Evolutionary conservation across 2,329 filamentous ascomycete genomes (phyloP), one percentile per base, ranked within the genome.

Genomic region (Diaporthe sp.): DNA sequence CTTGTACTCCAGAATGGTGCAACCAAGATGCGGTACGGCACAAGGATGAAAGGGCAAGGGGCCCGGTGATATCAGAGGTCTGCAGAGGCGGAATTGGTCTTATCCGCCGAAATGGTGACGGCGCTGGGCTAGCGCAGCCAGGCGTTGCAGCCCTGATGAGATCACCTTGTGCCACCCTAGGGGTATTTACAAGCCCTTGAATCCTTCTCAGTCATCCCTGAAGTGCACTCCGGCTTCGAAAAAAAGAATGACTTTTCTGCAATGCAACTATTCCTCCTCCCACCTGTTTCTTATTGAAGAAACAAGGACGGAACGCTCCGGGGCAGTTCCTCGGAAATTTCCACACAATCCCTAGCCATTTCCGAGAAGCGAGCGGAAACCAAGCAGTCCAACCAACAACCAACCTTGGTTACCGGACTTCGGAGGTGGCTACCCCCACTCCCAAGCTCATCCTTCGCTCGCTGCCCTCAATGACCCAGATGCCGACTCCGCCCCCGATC

Each of bases 131-230:
- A 72, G 44, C 31, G 44, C n/a, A 39, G 42, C 42, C 4, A 42
- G 65, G 3, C 3, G 39, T 3, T 44, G 28, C 42, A 51, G 69
- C 25, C 28, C 51, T 22, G 49, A 25, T 44, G 70, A 51, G 70
- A 39, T 53, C n/a, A 39, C 37, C 44, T n/a, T 62, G 70, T 51
- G 57, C 39, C 25, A 72, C 57, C 34, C 39, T 15, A 22, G 44
- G 55, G 44, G 22, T 57, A 46, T 61, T 46, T 25, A 39, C 58
- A 72, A 39, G 46, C 65, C 22, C 65, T 39, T 51, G 22, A 49
- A 72, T 39, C 55, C 37, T 39, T 28, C 65, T n/a, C 46, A 28
- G 65, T 69, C n/a, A 69, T 69, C 34, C 65, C 34, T 69, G 37
- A 19, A 19, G n/a, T 3, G n/a, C 34, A 6, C 31, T 12, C 34